Base-by-base conservation (phyloP, 2,329 filamentous ascomycete species). In the Pseudocercospora eumusae region DNA sequence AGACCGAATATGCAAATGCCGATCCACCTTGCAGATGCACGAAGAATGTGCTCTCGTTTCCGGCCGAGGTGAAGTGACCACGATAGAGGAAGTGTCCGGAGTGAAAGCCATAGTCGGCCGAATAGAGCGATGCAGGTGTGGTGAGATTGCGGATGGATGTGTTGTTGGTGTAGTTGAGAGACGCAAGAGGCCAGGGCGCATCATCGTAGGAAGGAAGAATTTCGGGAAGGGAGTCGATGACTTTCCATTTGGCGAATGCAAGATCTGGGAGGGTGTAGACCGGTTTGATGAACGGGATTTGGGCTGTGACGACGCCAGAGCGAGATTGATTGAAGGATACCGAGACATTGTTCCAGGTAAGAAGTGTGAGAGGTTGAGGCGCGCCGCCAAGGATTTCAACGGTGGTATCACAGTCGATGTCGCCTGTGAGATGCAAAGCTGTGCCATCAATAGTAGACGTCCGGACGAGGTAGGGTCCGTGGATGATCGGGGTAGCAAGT, bases 41-140 rank as follows among this genome's bases (percentile, higher is more conserved):
- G 63, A 76, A 82, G 49, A 93, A 77, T 0, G 76, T 77, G 0
- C 78, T 78, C 66, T 91, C 88, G 1, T 80, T 76, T 13, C 88
- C 88, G 1, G 78, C 82, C 3, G 89, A 85, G 0, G 78, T 82
- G 72, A 93, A 93, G 66, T 86, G 81, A 0, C 89, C 90, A 1
- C 89, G 84, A 78, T 85, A 93, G 52, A 93, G 68, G 0, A 92
- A 79, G 1, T 84, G 84, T 2, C 90, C 89, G 0, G 86, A 82
- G 72, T 90, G 81, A 75, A 86, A 93, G 25, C 89, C 89, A 70
- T 93, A 93, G 74, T 93, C 90, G 15, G 84, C 84, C 0, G 82
- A 82, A 69, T 88, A 91, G 0, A 93, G 82, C 2, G 76, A 79
- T 0, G 84, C 86, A 0, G 88, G 86, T 0, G 90, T 92, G 0